Evolutionary conservation across 2,329 filamentous ascomycete species (phyloP).

Genomic region (Zymoseptoria brevis): DNA sequence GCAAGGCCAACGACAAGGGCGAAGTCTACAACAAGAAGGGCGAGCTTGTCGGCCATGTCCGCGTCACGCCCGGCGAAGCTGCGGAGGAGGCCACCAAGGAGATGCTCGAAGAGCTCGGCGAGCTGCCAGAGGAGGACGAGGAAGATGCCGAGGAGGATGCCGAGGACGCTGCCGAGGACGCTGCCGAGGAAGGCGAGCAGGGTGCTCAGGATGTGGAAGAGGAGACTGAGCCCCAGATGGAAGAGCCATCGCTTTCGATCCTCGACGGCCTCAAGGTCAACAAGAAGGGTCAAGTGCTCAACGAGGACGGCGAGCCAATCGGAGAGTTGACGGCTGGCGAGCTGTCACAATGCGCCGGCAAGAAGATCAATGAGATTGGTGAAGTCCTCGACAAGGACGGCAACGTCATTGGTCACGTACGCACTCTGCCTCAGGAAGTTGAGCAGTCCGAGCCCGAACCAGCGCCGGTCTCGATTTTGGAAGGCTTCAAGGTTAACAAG

Average conservation of each 20-base stretch:
- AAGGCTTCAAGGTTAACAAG: constrained; percentile 52
- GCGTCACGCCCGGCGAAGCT: constrained; percentile 42
- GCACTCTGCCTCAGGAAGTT: constrained; percentile 41
- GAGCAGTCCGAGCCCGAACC: constrained; percentile 26
- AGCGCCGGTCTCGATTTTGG: constrained; percentile 36
- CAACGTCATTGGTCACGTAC: constrained; percentile 54
- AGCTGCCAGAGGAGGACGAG: constrained; percentile 33
- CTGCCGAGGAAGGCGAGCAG: constrained; percentile 22
- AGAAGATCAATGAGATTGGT: constrained; percentile 57
- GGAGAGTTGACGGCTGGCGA: constrained; percentile 51
- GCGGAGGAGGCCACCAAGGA: constrained; percentile 44
- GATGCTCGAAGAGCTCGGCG: constrained; percentile 41
- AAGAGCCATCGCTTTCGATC: constrained; percentile 35
- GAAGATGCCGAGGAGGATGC: constrained; percentile 14
- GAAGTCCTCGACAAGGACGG: constrained; percentile 58
- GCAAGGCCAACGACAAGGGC: constrained; percentile 44
- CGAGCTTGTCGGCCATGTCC: constrained; percentile 43
- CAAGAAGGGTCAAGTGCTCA: constrained; percentile 48
- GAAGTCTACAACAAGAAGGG: constrained; percentile 45
- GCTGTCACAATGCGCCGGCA: constrained; percentile 54
- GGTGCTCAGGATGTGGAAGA: constrained; percentile 18
- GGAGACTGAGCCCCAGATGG: constrained; percentile 20
- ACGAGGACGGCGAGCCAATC: constrained; percentile 47
- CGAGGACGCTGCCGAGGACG: constrained; percentile 19
- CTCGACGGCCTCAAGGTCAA: constrained; percentile 50